Evolutionary conservation across 305 asterid genomes (phyloP), one percentile per base, ranked within the genome.

Genomic region (Lippia alba): DNA sequence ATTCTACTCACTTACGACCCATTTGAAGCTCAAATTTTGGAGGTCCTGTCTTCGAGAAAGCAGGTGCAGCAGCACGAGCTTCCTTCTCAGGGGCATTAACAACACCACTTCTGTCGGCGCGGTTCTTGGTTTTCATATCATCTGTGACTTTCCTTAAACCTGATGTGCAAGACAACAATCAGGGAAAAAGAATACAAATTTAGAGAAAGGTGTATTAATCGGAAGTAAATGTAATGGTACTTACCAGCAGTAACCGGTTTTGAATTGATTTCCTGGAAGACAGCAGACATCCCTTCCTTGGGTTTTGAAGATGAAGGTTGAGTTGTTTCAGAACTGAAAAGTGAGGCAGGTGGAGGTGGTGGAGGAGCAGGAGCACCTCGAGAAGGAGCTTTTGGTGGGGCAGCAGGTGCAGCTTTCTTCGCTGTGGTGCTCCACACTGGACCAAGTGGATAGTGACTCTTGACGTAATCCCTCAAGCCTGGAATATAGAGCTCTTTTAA

Each of bases 61-160:
- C 74, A 64, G 93, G 74, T 36, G 91, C 66, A 70, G 71, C 77
- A 76, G 79, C 59, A 14, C 83, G 87, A 20, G 70, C 54, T 76
- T 81, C 92, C 74, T 95, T 92, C 79, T 90, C 93, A 66, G 84
- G 39, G 74, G 73, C 80, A 76, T 70, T 56, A 53, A 95, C 97
- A 48, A 82, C 68, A 12, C 98, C 92, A 70, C 81, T 81, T 84
- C 96, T 92, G 66, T 89, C 98, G 3, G 89, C 70, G 19, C 87
- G 94, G 65, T 92, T 95, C 88, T 95, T 95, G 73, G 96, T 78
- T 77, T 95, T 95, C 99, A 95, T 92, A 81, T 89, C 96, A 85
- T 76, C 90, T 20, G 98, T 92, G 64, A 95, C 96, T 85, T 95
- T 90, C 85, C 82, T 92, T 82, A 95, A 82, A 76, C 99, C 99